Evolutionary conservation across 2,329 filamentous ascomycete species (phyloP).

Genomic region (Fusarium brevicatenulatum): DNA sequence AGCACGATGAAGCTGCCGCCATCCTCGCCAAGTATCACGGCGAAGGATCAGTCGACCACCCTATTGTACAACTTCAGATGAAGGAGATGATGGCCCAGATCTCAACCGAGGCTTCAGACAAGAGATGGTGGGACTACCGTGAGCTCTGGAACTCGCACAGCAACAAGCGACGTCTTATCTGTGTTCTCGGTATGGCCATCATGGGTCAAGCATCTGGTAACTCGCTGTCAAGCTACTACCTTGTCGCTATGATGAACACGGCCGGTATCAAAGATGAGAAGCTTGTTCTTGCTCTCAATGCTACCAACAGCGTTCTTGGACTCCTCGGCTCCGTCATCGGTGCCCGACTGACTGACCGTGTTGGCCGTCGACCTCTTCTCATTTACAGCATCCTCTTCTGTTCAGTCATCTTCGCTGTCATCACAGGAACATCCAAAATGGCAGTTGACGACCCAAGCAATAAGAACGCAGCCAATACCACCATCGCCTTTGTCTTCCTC

Average conservation of each 20-base stretch:
- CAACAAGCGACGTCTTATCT: constrained; percentile 61
- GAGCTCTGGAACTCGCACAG: constrained; percentile 61
- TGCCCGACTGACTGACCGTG: constrained; percentile 51
- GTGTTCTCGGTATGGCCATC: constrained; percentile 61
- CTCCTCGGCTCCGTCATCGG: constrained; percentile 55
- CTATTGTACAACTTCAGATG: constrained; percentile 54
- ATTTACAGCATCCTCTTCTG: constrained; percentile 55
- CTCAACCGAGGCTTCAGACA: constrained; percentile 57
- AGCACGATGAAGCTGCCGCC: constrained; percentile 48
- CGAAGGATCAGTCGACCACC: constrained; percentile 45
- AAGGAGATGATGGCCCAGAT: constrained; percentile 53
- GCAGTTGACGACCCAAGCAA: constrained; percentile 38
- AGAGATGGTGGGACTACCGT: constrained; percentile 65
- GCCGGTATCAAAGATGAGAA: constrained; percentile 46
- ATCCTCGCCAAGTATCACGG: constrained; percentile 52
- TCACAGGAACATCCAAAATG: constrained; percentile 35
- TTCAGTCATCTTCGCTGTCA: constrained; percentile 58
- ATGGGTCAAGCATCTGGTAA: constrained; percentile 66
- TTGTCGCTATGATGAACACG: constrained; percentile 56
- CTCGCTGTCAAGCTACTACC: constrained; percentile 62
- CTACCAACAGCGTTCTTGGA: constrained; percentile 57
- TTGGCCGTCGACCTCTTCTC: constrained; percentile 64
- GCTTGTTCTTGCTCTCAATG: constrained; percentile 61
- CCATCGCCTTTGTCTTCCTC: constrained; percentile 53
- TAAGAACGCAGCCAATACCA: constrained; percentile 42